Base-by-base conservation (phyloP, 768 basidiomycete species). In the Suillus tomentosus region DNA sequence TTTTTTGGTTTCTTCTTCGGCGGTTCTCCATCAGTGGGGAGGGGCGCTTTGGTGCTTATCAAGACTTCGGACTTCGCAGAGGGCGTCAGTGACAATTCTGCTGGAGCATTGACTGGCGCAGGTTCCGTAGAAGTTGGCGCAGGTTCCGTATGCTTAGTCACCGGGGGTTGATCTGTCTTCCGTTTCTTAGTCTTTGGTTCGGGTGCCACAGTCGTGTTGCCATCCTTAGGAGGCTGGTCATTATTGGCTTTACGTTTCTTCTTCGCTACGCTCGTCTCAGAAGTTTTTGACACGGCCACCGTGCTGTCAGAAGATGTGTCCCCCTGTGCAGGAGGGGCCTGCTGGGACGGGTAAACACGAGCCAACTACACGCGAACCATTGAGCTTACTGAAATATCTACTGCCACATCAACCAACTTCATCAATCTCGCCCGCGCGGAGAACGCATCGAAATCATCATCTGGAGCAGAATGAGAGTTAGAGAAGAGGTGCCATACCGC, bases 361-460 rank as follows among this genome's bases (percentile, higher is more conserved):
- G 11, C 40, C 15, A 31, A 40, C 22, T n/a, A 24, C 56, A 36
- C 57, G 5, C 22, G 9, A 42, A 59, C 14, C 42, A 42, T 37
- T 58, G 37, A 19, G 24, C 60, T 62, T 27, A 58, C 57, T 27
- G 59, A 11, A 22, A 3, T 17, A 64, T 73, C 64, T 54, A 76
- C 62, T 2, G 62, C 40, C 3, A 86, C 78, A 62, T 79, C 73
- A 34, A 84, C 78, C 59, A 79, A 71, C 3, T 78, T 73, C 24
- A 74, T 62, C 17, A 72, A 72, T 4, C 74, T 76, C 24, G 85
- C 79, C 43, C 84, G 74, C 15, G 82, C 77, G 63, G 77, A 74
- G 73, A 93, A 91, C 2, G 90, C 91, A 61, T 88, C 87, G 66
- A 92, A 93, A 73, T 94, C 92, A 45, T 89, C 91, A 51, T 91